These are phyloP conservation scores for Sporisorium iseilematis-ciliati DNA, from an alignment of 1,284 basidiomycete species.

Conservation along the genomic window DNA sequence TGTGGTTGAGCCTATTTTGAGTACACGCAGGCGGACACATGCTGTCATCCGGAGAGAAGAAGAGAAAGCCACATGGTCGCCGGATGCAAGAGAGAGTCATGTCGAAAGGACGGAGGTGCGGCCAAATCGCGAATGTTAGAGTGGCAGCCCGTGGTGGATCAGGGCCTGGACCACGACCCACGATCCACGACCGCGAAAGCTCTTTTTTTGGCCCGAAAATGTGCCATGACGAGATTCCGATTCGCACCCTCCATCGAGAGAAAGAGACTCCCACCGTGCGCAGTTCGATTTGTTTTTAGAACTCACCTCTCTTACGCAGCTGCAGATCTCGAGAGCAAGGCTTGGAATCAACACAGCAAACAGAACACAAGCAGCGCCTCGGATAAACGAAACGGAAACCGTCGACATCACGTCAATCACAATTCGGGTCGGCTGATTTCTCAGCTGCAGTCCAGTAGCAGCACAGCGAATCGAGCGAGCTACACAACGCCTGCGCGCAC, in stretches of 20 bases:
- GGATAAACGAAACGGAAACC: no score
- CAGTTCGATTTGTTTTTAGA: not conserved
- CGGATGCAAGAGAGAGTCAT: not conserved
- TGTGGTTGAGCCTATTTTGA: no score
- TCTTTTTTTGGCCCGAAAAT: not conserved
- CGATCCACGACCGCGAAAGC: not conserved
- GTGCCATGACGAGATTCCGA: conserved; percentile 9
- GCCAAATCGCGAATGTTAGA: not conserved
- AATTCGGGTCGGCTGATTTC: no score
- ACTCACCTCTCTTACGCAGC: not conserved
- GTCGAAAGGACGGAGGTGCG: not conserved
- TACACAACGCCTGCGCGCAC: no score
- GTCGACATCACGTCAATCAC: no score
- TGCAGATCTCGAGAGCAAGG: not conserved
- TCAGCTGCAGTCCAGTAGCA: no score
- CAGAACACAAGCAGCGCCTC: not conserved
- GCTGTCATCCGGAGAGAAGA: not conserved
- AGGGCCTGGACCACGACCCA: not conserved
- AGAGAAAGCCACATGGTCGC: no score
- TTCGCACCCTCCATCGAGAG: conserved; percentile 9
- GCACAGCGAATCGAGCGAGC: no score
- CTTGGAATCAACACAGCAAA: not conserved
- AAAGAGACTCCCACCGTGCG: not conserved
- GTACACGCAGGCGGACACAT: not conserved
- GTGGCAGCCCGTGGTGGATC: not conserved